Evolutionary conservation across 139 green algal species (phyloP).

Genomic region (Picochlorum sp.): DNA sequence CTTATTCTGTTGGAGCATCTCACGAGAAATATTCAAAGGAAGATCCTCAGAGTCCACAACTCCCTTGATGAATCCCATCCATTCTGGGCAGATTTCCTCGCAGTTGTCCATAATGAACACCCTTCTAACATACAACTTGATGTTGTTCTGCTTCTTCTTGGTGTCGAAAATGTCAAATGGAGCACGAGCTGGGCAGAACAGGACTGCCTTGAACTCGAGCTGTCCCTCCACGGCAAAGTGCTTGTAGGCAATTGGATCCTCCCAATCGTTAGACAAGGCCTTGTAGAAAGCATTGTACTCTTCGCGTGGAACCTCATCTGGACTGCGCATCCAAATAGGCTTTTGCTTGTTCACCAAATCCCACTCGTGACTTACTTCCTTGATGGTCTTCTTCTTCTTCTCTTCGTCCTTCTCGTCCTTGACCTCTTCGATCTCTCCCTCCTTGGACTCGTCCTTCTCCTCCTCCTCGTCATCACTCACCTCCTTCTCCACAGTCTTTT

Average conservation of each 20-base stretch:
- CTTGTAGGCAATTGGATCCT: constrained; percentile 93
- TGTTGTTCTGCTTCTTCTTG: constrained; percentile 94
- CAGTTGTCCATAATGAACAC: constrained; percentile 99
- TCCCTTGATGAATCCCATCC: constrained; percentile 92
- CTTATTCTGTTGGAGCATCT: constrained; percentile 99
- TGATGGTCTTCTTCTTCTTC: constrained; percentile 79
- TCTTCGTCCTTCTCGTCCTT: constrained; percentile 42
- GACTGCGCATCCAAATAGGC: constrained; percentile 99
- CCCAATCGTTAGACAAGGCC: constrained; percentile 96
- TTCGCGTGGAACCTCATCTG: constrained; percentile 81
- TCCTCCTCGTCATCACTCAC: constrained; percentile 49
- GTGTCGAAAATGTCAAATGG: constrained; percentile 99
- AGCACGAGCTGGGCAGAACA: constrained; percentile 88
- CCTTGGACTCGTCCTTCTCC: constrained; percentile 73
- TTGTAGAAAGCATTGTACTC: constrained; percentile 50
- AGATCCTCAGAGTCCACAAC: constrained; percentile 98
- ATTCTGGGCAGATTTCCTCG: constrained; percentile 97
- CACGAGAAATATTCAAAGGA: constrained; percentile 98
- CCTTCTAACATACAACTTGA: constrained; percentile 99
- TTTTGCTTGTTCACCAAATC: constrained; percentile 99
- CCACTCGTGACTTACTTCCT: constrained; percentile 97
- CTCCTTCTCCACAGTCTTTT: constrained; percentile 96
- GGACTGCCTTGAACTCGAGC: constrained; percentile 98
- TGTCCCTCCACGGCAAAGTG: constrained; percentile 98
- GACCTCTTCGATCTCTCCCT: constrained; percentile 49